Conservation (phyloP, 192 early-diverging fungal species). For the Chytriomyces sp. region DNA sequence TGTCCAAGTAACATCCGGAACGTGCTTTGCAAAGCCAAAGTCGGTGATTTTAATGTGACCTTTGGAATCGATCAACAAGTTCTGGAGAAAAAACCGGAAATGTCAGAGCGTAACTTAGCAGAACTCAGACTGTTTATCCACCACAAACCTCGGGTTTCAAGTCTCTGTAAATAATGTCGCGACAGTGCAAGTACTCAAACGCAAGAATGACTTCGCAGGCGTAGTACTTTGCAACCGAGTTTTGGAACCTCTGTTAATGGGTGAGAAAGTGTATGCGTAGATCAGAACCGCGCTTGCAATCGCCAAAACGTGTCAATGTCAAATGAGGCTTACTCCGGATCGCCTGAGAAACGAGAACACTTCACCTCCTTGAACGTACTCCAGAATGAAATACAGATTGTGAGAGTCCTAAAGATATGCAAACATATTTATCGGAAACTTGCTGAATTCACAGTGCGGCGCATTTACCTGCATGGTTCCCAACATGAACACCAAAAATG, state of each 20-base stretch:
- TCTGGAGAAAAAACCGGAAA: slow-evolving; percentile 44
- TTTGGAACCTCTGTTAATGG: slow-evolving; percentile 77
- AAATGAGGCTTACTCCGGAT: slow-evolving; percentile 66
- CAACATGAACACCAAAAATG: slow-evolving; percentile 91
- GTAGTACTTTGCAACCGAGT: slow-evolving; percentile 88
- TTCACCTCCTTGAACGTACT: slow-evolving; percentile 96
- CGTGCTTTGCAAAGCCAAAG: slow-evolving; percentile 83
- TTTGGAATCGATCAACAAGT: slow-evolving; percentile 74
- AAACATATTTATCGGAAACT: neutral
- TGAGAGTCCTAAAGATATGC: slow-evolving; percentile 72
- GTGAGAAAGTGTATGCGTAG: slow-evolving; percentile 21
- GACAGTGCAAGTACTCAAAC: slow-evolving; percentile 86
- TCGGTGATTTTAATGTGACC: slow-evolving; percentile 86
- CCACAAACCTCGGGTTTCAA: slow-evolving; percentile 76
- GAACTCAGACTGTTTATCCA: neutral
- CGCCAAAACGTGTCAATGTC: neutral
- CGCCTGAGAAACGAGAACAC: slow-evolving; percentile 90
- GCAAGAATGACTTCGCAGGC: slow-evolving; percentile 86
- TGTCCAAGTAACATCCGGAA: slow-evolving; percentile 84
- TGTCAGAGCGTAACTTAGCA: neutral
- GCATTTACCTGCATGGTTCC: slow-evolving; percentile 72
- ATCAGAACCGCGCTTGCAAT: neutral
- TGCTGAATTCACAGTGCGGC: neutral
- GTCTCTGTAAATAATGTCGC: slow-evolving; percentile 90
- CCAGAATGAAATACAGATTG: slow-evolving; percentile 94